Percentiles rank a stretch among this genome's conserved stretches.
Evolutionary conservation across 2,329 filamentous ascomycete species (phyloP).

Genomic region (Myriangium duriaei): DNA sequence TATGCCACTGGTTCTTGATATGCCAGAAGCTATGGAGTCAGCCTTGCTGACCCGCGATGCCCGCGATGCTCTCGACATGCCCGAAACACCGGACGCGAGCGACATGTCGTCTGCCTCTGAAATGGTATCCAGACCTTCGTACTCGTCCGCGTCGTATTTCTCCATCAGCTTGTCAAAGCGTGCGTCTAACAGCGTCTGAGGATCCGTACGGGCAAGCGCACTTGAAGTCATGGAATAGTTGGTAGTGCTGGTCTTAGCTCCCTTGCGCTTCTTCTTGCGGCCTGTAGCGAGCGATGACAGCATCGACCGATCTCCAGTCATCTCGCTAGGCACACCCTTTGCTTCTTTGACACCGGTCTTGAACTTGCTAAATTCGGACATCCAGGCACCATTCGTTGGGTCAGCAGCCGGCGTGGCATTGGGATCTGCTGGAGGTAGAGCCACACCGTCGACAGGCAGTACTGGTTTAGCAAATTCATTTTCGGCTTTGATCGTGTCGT

Average conservation of each 20-base stretch:
- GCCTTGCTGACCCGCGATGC: constrained; percentile 24
- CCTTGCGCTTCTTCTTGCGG: constrained; percentile 86
- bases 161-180: constrained; percentile 87
- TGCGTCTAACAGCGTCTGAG: constrained; percentile 70
- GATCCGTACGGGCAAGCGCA: constrained; percentile 75
- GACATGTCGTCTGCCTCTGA: constrained; percentile 29
- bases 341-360: constrained; percentile 45
- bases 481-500: constrained; percentile 65
- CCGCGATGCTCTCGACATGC: constrained; percentile 35
- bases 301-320: constrained; percentile 57
- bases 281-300: constrained; percentile 64
- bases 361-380: constrained; percentile 87
- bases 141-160: constrained; percentile 50
- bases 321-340: constrained; percentile 45
- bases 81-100: constrained; percentile 36
- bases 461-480: constrained; percentile 15
- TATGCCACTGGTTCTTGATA: constrained; percentile 21
- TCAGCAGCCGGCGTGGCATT: constrained; percentile 24
- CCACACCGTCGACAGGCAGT: constrained; percentile 40
- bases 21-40: constrained; percentile 27
- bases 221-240: constrained; percentile 88
- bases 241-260: constrained; percentile 76
- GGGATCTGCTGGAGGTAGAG: constrained; percentile 20
- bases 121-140: constrained; percentile 26
- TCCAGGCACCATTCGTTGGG: constrained; percentile 60